Evolutionary conservation across 352 stramenopile species (phyloP), one percentile per base, ranked within the genome.

Genomic region (Phytopythium delawarense): DNA sequence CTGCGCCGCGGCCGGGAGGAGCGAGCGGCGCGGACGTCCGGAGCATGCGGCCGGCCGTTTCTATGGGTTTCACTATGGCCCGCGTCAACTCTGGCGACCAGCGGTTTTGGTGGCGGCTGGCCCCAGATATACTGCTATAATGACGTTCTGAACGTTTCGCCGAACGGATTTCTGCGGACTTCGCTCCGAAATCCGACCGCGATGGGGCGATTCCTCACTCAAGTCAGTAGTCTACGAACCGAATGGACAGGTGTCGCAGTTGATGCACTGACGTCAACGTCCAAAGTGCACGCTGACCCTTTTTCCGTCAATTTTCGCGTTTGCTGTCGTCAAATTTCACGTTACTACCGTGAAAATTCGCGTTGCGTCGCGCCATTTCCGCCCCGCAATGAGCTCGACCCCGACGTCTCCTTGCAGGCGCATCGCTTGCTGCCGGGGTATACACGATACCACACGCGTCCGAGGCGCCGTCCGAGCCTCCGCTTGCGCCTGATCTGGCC

Each of bases 21-120:
- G 23, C 48, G 48, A 30, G 25, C 25, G 25, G 25, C 25, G 20
- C 42, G 18, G 42, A 48, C 42, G 42, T 48, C 42, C 42, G 42
- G 42, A 48, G 42, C 42, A 25, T 48, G 2, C 39, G 48, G 6
- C 15, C 48, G 4, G 11, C 28, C 18, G 20, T 56, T 56, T 56
- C 13, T 56, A 56, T 56, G 49, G 28, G 7, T n/a, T 37, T 56
- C 12, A 56, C 16, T 56, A 56, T 56, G 48, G 9, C 21, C 11
- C 18, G 23, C 48, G 48, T 39, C 6, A 34, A 54, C 48, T 11
- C 48, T 37, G 30, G 48, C 1, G n/a, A 45, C 39, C 42, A 18
- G 48, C 48, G 48, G 48, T 54, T 54, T 37, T 54, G 48, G 48
- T 54, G 39, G 48, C 48, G n/a, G 48, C 20, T 16, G 48, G 23